These are phyloP conservation scores for Tanacetum coccineum DNA, from an alignment of 129 eudicot genomes.

Conservation along the genomic window DNA sequence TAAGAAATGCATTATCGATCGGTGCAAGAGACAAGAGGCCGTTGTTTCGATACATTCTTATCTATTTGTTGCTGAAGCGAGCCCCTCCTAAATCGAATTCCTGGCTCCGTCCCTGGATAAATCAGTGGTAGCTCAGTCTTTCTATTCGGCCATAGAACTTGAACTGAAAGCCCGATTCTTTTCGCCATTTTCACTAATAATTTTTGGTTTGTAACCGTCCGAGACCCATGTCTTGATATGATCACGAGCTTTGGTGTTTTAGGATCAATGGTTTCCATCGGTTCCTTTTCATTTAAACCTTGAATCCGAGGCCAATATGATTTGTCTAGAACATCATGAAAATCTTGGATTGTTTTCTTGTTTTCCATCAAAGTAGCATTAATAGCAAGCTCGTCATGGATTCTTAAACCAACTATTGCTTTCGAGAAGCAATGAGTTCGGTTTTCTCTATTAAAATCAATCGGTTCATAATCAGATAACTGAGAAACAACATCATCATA, in stretches of 20 bases:
- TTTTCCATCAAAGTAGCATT: conserved; percentile 46
- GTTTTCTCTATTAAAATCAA: conserved; percentile 65
- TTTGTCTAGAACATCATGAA: conserved; percentile 59
- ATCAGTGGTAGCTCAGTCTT: conserved; percentile 75
- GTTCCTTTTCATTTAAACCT: conserved; percentile 51
- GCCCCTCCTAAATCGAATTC: too few species aligned
- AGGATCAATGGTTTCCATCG: conserved; percentile 26
- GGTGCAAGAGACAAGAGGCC: too few species aligned
- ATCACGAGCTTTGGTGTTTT: conserved; percentile 67
- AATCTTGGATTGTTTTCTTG: conserved; percentile 55
- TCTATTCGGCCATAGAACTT: conserved; percentile 52
- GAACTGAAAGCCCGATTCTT: conserved; percentile 64
- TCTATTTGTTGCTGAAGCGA: too few species aligned
- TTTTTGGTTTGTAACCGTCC: conserved; percentile 74
- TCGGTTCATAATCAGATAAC: conserved; percentile 59
- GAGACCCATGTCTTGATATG: conserved; percentile 71
- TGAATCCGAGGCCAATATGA: conserved; percentile 70
- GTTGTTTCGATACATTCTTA: too few species aligned
- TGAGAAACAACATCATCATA: conserved; percentile 65
- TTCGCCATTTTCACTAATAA: conserved; percentile 56
- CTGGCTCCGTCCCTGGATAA: too few species aligned
- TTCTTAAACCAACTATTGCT: conserved; percentile 77
- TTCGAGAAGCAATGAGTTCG: conserved; percentile 85
- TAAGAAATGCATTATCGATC: too few species aligned
- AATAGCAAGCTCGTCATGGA: conserved; percentile 83